A percentile compares a stretch with the other conserved stretches of the same genome.
phyloP scores from a whole-genome alignment of 1,284 basidiomycete species.

The Papiliotrema terrestris region DNA sequence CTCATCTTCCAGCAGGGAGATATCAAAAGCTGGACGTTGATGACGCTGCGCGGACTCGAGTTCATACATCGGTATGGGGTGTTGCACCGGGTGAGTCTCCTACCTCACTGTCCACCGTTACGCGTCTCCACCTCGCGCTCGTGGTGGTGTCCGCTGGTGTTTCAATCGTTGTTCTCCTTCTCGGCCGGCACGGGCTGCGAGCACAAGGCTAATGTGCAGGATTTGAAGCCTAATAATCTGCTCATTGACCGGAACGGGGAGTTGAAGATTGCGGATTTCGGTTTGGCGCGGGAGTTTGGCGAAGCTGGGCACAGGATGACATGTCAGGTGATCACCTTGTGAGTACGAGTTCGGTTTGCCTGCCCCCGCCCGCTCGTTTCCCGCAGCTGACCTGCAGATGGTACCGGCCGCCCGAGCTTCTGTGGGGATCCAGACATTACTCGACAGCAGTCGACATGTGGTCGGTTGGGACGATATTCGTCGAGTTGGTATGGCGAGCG shows the following conservation, averaged over 20 bases:
- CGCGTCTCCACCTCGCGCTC: too few relatives aligned
- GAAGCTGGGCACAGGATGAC: constrained; percentile 90
- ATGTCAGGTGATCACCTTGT: constrained; percentile 95
- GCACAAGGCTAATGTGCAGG: too few relatives aligned
- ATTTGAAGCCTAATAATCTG: constrained; percentile 89
- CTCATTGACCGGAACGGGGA: constrained; percentile 86
- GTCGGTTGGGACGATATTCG: constrained; percentile 98
- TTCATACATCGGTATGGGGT: constrained; percentile 95
- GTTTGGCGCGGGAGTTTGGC: constrained; percentile 86
- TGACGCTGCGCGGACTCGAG: constrained; percentile 93
- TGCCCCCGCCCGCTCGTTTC: too few relatives aligned
- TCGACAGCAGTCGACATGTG: constrained; percentile 98
- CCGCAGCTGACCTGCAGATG: constrained; percentile 60
- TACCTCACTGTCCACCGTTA: neutral
- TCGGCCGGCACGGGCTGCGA: too few relatives aligned
- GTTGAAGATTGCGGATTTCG: constrained; percentile 98
- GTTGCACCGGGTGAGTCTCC: constrained; percentile 72
- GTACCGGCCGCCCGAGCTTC: constrained; percentile 97
- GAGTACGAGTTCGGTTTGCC: constrained; percentile 19
- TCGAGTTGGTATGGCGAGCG: constrained; percentile 74
- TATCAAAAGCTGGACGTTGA: constrained; percentile 98
- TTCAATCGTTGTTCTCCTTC: too few relatives aligned
- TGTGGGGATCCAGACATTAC: constrained; percentile 94
- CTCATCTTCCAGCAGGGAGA: constrained; percentile 91
- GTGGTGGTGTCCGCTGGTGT: too few relatives aligned